Base-by-base conservation (phyloP, 164 flowering plant species). In the Stephania cephalantha region DNA sequence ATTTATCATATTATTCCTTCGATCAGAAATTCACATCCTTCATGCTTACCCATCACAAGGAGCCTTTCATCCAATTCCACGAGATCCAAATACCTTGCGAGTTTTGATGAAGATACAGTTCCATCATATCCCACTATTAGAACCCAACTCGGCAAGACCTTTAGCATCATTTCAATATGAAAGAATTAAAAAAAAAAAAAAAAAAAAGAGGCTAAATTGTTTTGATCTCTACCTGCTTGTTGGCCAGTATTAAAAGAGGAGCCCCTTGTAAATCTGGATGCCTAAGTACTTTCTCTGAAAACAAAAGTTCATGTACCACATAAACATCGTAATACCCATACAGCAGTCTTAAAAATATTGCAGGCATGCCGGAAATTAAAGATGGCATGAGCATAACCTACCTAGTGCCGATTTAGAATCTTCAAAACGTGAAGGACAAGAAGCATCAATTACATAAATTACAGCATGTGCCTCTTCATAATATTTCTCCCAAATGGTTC, bases 391-490 rank as follows among this genome's bases (percentile, higher is more conserved):
- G 71, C 6, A 75, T 58, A 68, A 83, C 84, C 73, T 77, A 94
- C 99, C 99, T 35, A 96, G 84, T 44, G 95, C 98, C 83, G 97
- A 91, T 85, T 96, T 96, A 75, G 99, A 85, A 84, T 96, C 99
- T 86, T 96, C 99, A 85, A 96, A 96, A 10, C 95, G 92, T 53
- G 93, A 87, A 12, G 97, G 97, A 80, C 85, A 85, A 73, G 97
- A 84, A 76, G 98, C 97, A 85, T 96, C 99, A 72, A 96, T 88
- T 15, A 96, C 97, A 87, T 68, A 96, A 63, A 96, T 80, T 73
- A 96, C 86, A 71, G 97, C 98, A 91, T 95, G 98, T 52, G 99
- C 95, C 83, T 95, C 99, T 81, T 95, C 99, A 85, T 92, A 95
- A 81, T 95, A 95, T 77, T 95, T 95, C 81, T 95, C 99, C 99